Evolutionary conservation across 208 protist species (phyloP).

Genomic region (Trypanosoma platydactyli): DNA sequence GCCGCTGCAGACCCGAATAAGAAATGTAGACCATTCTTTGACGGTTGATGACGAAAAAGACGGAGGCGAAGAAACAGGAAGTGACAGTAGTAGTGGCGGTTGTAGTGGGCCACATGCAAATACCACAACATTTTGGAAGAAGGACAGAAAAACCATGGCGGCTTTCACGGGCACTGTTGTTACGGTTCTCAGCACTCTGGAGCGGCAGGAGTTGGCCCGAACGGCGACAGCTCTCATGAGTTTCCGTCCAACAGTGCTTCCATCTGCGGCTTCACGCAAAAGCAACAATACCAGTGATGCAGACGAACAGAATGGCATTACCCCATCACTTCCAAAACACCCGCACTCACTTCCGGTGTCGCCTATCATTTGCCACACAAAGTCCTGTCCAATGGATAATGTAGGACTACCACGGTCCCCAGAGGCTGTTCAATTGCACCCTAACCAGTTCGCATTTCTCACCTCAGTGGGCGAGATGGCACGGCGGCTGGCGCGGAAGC

Average conservation of each 20-base stretch:
- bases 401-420: not conserved
- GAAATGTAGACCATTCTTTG: slow-evolving; percentile 12
- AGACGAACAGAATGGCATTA: not conserved
- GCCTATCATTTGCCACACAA: not conserved
- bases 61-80: slow-evolving; percentile 9
- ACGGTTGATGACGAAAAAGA: slow-evolving; percentile 17
- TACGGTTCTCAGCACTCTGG: not conserved
- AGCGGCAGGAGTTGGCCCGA: slow-evolving; percentile 2
- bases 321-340: not conserved
- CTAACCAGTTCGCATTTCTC: slow-evolving; percentile 17
- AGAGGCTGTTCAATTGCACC: not conserved
- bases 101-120: slow-evolving; percentile 7
- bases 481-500: not conserved
- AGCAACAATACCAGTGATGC: not conserved
- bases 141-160: not conserved
- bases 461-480: slow-evolving; percentile 18
- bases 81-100: slow-evolving; percentile 27
- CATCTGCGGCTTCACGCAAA: not conserved
- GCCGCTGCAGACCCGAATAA: not conserved
- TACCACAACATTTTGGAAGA: too few relatives aligned
- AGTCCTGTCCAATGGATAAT: not conserved
- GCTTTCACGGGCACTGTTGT: not conserved
- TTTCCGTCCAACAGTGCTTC: not conserved
- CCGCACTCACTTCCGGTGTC: not conserved
- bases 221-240: slow-evolving; percentile 9